Conservation (phyloP, 164 flowering plant genomes). For the Vitis rupestris region DNA sequence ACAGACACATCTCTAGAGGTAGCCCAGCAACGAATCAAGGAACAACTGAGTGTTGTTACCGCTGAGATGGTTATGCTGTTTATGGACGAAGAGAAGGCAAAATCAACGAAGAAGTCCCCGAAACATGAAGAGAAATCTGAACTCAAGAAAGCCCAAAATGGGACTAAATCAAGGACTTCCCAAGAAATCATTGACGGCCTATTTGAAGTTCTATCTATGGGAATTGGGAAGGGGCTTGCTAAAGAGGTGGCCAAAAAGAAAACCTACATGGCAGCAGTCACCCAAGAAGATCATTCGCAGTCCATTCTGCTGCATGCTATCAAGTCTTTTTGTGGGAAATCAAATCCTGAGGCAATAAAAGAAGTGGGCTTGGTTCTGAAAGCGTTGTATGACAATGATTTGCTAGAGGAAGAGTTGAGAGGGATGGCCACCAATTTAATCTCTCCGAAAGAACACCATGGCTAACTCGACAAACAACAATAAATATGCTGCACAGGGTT, state of each 20-base stretch:
- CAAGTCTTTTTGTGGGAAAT: slow-evolving; percentile 44
- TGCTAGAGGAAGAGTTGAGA: slow-evolving; percentile 56
- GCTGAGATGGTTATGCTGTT: slow-evolving; percentile 57
- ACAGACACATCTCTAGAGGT: slow-evolving; percentile 59
- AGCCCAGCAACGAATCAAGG: slow-evolving; percentile 51
- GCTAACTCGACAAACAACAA: too few relatives aligned
- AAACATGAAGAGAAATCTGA: slow-evolving; percentile 27
- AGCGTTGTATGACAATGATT: slow-evolving; percentile 55
- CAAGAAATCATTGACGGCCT: slow-evolving; percentile 48
- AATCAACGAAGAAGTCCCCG: slow-evolving; percentile 22
- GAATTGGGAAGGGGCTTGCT: slow-evolving; percentile 56
- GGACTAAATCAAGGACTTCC: slow-evolving; percentile 25
- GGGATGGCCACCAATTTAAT: too few relatives aligned
- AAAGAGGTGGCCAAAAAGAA: slow-evolving; percentile 64
- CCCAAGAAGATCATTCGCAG: slow-evolving; percentile 50
- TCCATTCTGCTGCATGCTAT: slow-evolving; percentile 42
- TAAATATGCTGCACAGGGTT: too few relatives aligned
- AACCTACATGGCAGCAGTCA: slow-evolving; percentile 40
- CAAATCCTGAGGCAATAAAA: slow-evolving; percentile 48
- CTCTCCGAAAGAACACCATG: too few relatives aligned
- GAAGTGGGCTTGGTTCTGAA: slow-evolving; percentile 68
- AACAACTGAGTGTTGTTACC: slow-evolving; percentile 57
- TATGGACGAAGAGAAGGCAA: slow-evolving; percentile 22
- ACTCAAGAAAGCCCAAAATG: slow-evolving; percentile 7
- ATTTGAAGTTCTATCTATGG: slow-evolving; percentile 58